Evolutionary conservation across 2,329 filamentous ascomycete species (phyloP).

Genomic region (Cercospora zeina): DNA sequence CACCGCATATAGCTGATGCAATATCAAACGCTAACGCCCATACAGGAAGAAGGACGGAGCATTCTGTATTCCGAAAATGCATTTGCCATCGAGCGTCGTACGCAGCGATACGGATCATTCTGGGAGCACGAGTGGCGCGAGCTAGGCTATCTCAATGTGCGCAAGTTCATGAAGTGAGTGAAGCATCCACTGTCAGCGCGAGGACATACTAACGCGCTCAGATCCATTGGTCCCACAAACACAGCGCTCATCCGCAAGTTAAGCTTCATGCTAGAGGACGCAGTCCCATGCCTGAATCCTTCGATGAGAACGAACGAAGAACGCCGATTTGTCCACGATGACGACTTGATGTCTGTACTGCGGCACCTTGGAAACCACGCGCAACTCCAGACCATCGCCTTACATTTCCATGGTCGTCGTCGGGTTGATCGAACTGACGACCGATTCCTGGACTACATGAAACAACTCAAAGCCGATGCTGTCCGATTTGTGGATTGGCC

Average conservation of each 20-base stretch:
- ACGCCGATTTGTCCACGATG: constrained; percentile 53
- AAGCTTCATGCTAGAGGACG: constrained; percentile 50
- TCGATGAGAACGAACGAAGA: constrained; percentile 44
- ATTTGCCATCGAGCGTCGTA: constrained; percentile 49
- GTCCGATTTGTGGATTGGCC: constrained; percentile 40
- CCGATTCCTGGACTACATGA: constrained; percentile 50
- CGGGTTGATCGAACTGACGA: constrained; percentile 40
- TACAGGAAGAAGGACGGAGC: constrained; percentile 46
- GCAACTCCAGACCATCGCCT: constrained; percentile 46
- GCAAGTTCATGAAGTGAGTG: constrained; percentile 46
- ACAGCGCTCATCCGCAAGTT: constrained; percentile 50
- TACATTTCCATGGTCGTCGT: constrained; percentile 48
- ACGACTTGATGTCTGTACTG: constrained; percentile 49
- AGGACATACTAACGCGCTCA: not conserved
- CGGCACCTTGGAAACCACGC: constrained; percentile 46
- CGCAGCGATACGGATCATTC: constrained; percentile 40
- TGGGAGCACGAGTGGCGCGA: constrained; percentile 47
- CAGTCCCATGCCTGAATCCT: constrained; percentile 45
- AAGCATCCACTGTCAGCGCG: not conserved
- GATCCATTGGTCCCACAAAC: constrained; percentile 50
- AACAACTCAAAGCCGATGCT: constrained; percentile 48
- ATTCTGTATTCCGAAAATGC: constrained; percentile 55
- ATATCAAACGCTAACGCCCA: constrained; percentile 26
- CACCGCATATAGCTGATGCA: constrained; percentile 4
- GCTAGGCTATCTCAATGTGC: constrained; percentile 37